A percentile compares a stretch with the other conserved stretches of the same genome.
Conservation (phyloP, 495 filamentous ascomycete species). For the Aspergillus avenaceus region DNA sequence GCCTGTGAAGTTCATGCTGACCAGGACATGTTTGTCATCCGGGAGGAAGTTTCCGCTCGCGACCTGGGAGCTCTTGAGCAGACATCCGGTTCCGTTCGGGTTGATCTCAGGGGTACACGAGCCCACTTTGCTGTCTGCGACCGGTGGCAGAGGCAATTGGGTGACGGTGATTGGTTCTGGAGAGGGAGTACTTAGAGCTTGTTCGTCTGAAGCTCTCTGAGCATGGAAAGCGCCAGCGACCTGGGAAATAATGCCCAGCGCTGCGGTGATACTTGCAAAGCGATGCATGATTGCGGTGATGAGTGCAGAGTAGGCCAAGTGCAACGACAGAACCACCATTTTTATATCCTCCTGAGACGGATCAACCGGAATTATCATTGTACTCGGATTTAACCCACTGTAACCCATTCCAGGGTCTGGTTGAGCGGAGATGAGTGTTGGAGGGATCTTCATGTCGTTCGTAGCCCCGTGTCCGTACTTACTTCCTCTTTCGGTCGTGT, state of each 20-base stretch:
- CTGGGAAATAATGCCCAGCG: neutral
- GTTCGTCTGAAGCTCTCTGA: neutral
- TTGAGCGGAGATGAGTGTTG: neutral
- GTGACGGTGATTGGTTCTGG: conserved; percentile 16
- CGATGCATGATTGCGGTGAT: neutral
- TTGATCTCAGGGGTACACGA: conserved; percentile 14
- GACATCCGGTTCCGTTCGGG: conserved; percentile 15
- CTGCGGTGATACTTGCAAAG: neutral
- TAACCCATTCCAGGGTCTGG: neutral
- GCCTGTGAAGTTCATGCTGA: conserved; percentile 18
- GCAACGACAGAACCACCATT: neutral
- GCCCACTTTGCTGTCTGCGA: conserved; percentile 9
- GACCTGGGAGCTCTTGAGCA: conserved; percentile 8
- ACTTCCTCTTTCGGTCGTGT: neutral
- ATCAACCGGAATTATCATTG: neutral
- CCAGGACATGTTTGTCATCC: conserved; percentile 16
- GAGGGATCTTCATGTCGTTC: neutral
- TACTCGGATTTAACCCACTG: neutral
- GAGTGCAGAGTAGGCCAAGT: neutral
- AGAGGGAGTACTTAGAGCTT: neutral
- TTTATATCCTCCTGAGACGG: neutral
- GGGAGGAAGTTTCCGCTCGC: conserved; percentile 19
- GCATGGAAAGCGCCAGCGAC: neutral
- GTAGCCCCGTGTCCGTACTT: neutral
- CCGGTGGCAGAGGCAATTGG: conserved; percentile 19